phyloP scores from a whole-genome alignment of 805 yeast species.

The Cyberlindnera nakhonratchasimensis region DNA sequence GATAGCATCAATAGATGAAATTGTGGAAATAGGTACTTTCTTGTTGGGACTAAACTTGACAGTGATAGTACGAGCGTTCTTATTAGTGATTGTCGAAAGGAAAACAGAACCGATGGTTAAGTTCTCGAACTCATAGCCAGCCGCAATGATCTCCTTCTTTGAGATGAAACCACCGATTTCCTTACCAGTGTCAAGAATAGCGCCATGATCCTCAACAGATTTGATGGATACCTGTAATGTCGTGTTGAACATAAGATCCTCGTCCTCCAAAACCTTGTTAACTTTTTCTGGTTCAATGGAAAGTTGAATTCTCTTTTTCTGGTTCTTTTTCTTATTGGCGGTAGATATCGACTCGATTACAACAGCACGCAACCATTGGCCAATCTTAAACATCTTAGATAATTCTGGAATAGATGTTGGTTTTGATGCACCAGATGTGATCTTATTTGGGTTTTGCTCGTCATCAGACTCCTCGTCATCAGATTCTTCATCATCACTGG shows the following conservation, averaged over 20 bases:
- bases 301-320: slow-evolving; percentile 62
- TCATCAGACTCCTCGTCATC: slow-evolving; percentile 30
- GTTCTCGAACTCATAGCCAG: slow-evolving; percentile 34
- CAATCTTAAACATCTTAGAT: slow-evolving; percentile 52
- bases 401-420: slow-evolving; percentile 54
- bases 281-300: slow-evolving; percentile 72
- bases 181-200: slow-evolving; percentile 67
- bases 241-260: slow-evolving; percentile 61
- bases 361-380: slow-evolving; percentile 84
- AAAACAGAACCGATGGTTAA: slow-evolving; percentile 65
- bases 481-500: slow-evolving; percentile 40
- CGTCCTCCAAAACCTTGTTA: slow-evolving; percentile 56
- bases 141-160: slow-evolving; percentile 54
- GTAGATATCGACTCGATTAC: slow-evolving; percentile 55
- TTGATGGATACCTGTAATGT: slow-evolving; percentile 72
- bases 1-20: slow-evolving; percentile 73
- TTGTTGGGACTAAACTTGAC: slow-evolving; percentile 45
- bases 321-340: slow-evolving; percentile 34
- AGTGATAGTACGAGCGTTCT: slow-evolving; percentile 54
- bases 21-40: slow-evolving; percentile 49
- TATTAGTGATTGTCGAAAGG: slow-evolving; percentile 53
- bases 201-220: slow-evolving; percentile 91
- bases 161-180: slow-evolving; percentile 70
- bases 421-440: slow-evolving; percentile 27
- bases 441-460: slow-evolving; percentile 23